Evolutionary conservation across 2,329 filamentous ascomycete genomes (phyloP).

Genomic region (Boeremia lycopersici): DNA sequence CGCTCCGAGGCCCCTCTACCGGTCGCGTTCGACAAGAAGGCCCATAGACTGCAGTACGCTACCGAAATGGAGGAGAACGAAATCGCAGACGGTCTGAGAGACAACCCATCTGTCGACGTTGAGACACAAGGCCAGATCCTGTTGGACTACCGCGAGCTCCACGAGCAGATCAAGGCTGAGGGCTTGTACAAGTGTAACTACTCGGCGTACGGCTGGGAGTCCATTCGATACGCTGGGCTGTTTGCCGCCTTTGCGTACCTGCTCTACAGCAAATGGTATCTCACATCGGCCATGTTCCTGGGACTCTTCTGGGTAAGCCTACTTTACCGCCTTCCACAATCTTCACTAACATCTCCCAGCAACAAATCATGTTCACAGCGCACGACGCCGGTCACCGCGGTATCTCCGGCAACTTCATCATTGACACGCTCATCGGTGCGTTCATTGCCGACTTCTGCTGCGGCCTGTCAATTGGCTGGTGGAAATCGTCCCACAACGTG

Average conservation of each 20-base stretch:
- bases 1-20: conserved; percentile 11
- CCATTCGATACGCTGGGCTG: conserved; percentile 59
- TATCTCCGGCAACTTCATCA: conserved; percentile 64
- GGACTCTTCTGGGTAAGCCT: conserved; percentile 64
- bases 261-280: conserved; percentile 61
- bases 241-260: conserved; percentile 57
- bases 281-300: conserved; percentile 63
- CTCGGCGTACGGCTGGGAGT: conserved; percentile 63
- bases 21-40: conserved; percentile 23
- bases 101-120: conserved; percentile 59
- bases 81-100: conserved; percentile 43
- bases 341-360: conserved; percentile 48
- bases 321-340: neutral
- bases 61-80: conserved; percentile 45
- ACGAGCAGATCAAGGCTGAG: conserved; percentile 60
- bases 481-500: conserved; percentile 72
- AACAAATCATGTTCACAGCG: conserved; percentile 72
- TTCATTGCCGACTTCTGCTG: conserved; percentile 70
- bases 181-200: conserved; percentile 67
- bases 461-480: conserved; percentile 70
- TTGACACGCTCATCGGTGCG: conserved; percentile 66
- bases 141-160: conserved; percentile 61
- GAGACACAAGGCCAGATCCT: conserved; percentile 62
- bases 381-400: conserved; percentile 69
- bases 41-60: conserved; percentile 39